A percentile compares a stretch with the other conserved stretches of the same genome.
These are phyloP conservation scores for Auriscalpium orientale DNA, from an alignment of 768 basidiomycete genomes.

Conservation along the genomic window DNA sequence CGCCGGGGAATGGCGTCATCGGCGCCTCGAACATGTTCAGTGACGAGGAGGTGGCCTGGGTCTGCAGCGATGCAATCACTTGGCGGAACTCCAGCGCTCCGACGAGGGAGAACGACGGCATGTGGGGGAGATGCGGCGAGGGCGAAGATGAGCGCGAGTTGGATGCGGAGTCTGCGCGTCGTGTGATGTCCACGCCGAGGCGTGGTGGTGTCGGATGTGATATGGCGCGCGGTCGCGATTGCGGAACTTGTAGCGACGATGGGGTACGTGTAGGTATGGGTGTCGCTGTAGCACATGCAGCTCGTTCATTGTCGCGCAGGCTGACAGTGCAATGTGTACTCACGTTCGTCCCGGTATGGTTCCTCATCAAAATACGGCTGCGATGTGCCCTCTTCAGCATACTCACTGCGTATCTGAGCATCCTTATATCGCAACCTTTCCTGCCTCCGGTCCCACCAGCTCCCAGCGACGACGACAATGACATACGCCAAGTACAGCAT, in stretches of 20 bases:
- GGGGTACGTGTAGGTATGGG: neutral
- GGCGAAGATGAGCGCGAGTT: conserved; percentile 36
- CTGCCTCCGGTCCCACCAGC: conserved; percentile 64
- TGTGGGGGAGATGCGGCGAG: conserved; percentile 35
- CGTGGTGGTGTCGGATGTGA: conserved; percentile 32
- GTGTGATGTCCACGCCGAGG: conserved; percentile 30
- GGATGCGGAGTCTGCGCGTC: conserved; percentile 37
- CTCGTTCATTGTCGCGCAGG: neutral
- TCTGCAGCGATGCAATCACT: conserved; percentile 73
- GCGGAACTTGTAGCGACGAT: conserved; percentile 11
- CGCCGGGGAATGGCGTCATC: conserved; percentile 65
- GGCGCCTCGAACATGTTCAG: conserved; percentile 60
- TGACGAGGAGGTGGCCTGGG: conserved; percentile 53
- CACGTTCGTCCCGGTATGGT: conserved; percentile 61
- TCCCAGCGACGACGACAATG: conserved; percentile 60
- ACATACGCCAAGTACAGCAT: conserved; percentile 75
- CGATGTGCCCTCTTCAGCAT: conserved; percentile 36
- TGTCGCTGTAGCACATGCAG: conserved; percentile 13
- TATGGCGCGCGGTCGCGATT: conserved; percentile 29
- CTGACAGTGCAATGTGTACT: conserved; percentile 12
- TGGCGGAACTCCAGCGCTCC: conserved; percentile 95
- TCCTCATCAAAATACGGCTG: conserved; percentile 32
- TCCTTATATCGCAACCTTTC: conserved; percentile 42
- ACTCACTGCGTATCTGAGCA: conserved; percentile 51
- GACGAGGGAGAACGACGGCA: conserved; percentile 85